Conservation (phyloP, 441 rosid genomes). For the Biscutella auriculata region DNA sequence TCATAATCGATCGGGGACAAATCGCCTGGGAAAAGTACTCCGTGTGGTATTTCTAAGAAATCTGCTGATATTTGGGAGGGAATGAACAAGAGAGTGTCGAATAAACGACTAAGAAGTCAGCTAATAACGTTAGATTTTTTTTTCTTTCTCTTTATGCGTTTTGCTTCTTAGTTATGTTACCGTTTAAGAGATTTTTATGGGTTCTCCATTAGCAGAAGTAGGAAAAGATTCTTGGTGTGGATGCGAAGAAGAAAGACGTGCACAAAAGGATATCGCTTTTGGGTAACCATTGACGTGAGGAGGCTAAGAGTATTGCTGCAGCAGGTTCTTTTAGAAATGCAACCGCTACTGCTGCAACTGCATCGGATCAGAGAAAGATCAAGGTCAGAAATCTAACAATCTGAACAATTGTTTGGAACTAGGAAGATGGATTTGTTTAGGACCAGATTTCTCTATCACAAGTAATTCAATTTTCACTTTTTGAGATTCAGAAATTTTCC, state of each 20-base stretch:
- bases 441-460: no score
- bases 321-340: conserved; percentile 77
- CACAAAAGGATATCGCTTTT: conserved; percentile 13
- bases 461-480: no score
- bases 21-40: neutral
- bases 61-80: conserved; percentile 20
- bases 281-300: conserved; percentile 27
- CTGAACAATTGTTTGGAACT: no score
- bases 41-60: conserved; percentile 27
- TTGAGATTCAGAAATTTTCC: no score
- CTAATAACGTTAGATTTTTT: conserved; percentile 21
- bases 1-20: neutral
- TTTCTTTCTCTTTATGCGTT: neutral
- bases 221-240: conserved; percentile 29
- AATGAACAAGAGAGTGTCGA: conserved; percentile 26
- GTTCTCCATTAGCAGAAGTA: conserved; percentile 18
- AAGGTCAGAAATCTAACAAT: no score
- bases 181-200: neutral
- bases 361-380: conserved; percentile 52
- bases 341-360: conserved; percentile 52
- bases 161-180: neutral
- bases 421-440: no score
- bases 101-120: conserved; percentile 1
- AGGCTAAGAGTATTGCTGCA: conserved; percentile 56
- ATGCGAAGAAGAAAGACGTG: conserved; percentile 20